Base-by-base conservation (phyloP, 768 basidiomycete species). In the Pseudohyphozyma bogoriensis region DNA sequence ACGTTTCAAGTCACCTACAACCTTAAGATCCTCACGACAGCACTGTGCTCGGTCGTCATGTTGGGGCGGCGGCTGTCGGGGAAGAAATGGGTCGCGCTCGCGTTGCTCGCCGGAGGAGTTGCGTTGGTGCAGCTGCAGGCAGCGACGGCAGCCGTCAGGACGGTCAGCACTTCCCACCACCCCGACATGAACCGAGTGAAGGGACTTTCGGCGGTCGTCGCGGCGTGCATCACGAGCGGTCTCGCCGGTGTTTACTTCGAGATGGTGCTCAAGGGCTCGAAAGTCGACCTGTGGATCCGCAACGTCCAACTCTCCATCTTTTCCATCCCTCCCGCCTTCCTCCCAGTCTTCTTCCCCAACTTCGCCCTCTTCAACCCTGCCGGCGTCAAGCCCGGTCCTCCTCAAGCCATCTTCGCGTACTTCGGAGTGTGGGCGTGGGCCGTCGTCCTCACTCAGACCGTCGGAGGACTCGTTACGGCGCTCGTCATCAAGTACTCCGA, bases 211-310 rank as follows among this genome's bases (percentile, higher is more conserved):
- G 93, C 93, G 2, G 92, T 97, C 54, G 79, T 82, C 10, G 82
- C 85, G 18, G 91, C 93, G 0, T 97, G 93, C 77, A 83, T 93
- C 72, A 95, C 92, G 0, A 93, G 90, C 0, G 93, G 93, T 29
- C 82, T 97, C 47, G 92, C 92, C 0, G 92, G 92, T 9, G 92
- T 96, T 31, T 97, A 97, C 76, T 97, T 97, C 68, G 93, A 97
- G 76, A 91, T 93, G 86, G 90, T 91, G 37, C 78, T 92, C 66
- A 97, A 93, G 77, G 85, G 85, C 68, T 86, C 87, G 4, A 84
- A 84, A 67, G 80, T 84, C 5, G 89, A 95, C 75, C 79, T 97
- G 15, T 96, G 93, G 93, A 84, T 93, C 59, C 86, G 93, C 71
- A 97, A 96, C 73, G 86, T 93, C 62, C 93, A 97, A 73, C 81